Evolutionary conservation across 352 stramenopile species (phyloP).

Genomic region (Globisporangium emineosum): DNA sequence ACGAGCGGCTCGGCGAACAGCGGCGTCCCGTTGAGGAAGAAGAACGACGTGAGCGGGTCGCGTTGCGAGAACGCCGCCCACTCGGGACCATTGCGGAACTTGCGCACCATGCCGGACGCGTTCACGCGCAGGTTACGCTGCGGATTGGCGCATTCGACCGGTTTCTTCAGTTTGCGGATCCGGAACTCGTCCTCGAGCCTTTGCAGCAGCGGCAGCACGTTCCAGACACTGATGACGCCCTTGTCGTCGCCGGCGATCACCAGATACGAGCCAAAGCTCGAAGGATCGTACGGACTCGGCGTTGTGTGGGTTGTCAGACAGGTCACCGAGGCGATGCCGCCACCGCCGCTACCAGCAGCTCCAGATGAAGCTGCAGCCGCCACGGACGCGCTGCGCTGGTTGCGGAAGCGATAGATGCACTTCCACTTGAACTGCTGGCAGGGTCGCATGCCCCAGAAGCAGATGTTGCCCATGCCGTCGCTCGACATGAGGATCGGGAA

Average conservation of each 20-base stretch:
- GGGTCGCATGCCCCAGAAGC: constrained; percentile 74
- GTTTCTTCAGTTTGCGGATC: constrained; percentile 41
- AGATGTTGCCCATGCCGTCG: constrained; percentile 69
- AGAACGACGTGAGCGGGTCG: constrained; percentile 55
- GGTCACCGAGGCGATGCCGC: constrained; percentile 41
- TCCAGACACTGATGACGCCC: constrained; percentile 68
- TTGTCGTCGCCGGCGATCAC: constrained; percentile 80
- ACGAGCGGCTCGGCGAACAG: constrained; percentile 32
- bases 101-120: constrained; percentile 62
- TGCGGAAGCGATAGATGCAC: constrained; percentile 71
- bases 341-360: not conserved
- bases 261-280: constrained; percentile 36
- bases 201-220: constrained; percentile 57
- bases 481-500: constrained; percentile 67
- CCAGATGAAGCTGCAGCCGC: not conserved
- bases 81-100: constrained; percentile 60
- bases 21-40: constrained; percentile 51
- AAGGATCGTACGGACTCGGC: constrained; percentile 20
- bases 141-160: constrained; percentile 68
- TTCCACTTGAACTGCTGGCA: constrained; percentile 61
- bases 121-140: constrained; percentile 74
- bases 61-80: constrained; percentile 49
- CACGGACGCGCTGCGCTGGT: constrained; percentile 32
- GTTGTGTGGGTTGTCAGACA: constrained; percentile 38
- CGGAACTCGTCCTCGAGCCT: constrained; percentile 48